Base-by-base conservation (phyloP, 1,139 yeast genomes). In the Debaryomyces singareniensis region DNA sequence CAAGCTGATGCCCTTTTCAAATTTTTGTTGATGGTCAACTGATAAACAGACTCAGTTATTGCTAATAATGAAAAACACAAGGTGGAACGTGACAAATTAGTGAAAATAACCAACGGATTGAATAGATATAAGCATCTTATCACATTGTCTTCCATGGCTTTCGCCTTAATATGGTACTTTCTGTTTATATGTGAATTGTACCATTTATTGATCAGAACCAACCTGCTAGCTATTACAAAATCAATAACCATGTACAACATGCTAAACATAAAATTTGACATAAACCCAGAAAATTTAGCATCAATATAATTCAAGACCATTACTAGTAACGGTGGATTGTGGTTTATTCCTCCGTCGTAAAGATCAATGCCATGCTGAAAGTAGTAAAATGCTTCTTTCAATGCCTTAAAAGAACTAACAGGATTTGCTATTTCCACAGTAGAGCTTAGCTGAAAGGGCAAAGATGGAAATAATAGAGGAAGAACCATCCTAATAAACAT, bases 341-440 rank as follows among this genome's bases (percentile, higher is more conserved):
- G 93, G 28, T 82, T 85, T 18, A 85, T 78, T 2, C 95, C 95
- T 13, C 95, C 95, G 36, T 75, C 76, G 46, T 87, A 89, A 4
- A 89, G 75, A 35, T 79, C 70, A 29, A 81, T 64, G 10, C 68
- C 68, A 39, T 77, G 71, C n/a, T 65, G 53, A 34, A 75, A 57
- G 38, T 84, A 71, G 49, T 73, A 87, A 27, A 86, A 65, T 6
- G 96, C 96, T 52, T 91, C 98, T 46, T 73, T 64, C 29, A 93
- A 60, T 27, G 82, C 66, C 35, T 58, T 68, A 53, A 68, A 81
- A 24, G 93, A 80, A 32, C 79, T 71, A 13, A 81, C 62, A 0
- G 94, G 85, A 0, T 95, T 83, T n/a, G 94, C 72, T 33, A 89
- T 67, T 46, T 87, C 85, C 4, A 82, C 86, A 3, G 60, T 48